phyloP scores from a whole-genome alignment of 225 moss, liverwort and hornwort species.

The Marchantia paleacea region DNA sequence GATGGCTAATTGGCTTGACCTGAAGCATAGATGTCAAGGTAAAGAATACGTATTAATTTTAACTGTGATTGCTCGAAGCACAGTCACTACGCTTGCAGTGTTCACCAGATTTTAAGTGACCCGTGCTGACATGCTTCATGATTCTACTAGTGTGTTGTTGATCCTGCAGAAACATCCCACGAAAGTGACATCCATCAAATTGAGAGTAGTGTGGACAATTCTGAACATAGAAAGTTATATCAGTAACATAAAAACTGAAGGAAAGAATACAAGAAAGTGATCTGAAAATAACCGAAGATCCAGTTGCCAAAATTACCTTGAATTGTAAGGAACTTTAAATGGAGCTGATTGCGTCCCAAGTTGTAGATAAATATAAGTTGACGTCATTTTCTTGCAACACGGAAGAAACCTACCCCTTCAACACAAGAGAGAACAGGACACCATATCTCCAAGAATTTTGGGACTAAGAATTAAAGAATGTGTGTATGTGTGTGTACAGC shows the following conservation, averaged over 20 bases:
- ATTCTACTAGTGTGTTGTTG: slow-evolving; percentile 28
- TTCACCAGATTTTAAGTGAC: slow-evolving; percentile 34
- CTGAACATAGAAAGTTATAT: not conserved
- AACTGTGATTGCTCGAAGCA: slow-evolving; percentile 38
- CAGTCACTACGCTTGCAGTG: slow-evolving; percentile 35
- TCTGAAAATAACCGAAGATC: too few species aligned
- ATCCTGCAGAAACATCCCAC: slow-evolving; percentile 16
- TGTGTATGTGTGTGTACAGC: slow-evolving; percentile 27
- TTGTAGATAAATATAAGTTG: slow-evolving; percentile 25
- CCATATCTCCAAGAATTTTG: slow-evolving; percentile 45
- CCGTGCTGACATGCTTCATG: slow-evolving; percentile 35
- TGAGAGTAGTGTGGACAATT: not conserved
- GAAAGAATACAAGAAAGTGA: not conserved
- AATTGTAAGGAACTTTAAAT: slow-evolving; percentile 8
- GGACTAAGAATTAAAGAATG: slow-evolving; percentile 46
- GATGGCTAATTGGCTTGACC: slow-evolving; percentile 38
- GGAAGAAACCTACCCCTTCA: slow-evolving; percentile 41
- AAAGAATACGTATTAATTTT: slow-evolving; percentile 39
- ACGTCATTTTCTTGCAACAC: slow-evolving; percentile 43
- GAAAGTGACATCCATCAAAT: not conserved
- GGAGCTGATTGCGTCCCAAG: slow-evolving; percentile 17
- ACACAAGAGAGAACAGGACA: slow-evolving; percentile 36
- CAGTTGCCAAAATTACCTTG: slow-evolving; percentile 2
- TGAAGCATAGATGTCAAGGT: slow-evolving; percentile 39
- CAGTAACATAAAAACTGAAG: not conserved